Evolutionary conservation across 116 monocot genomes (phyloP), one percentile per base, ranked within the genome.

Genomic region (Trichopus zeylanicus): DNA sequence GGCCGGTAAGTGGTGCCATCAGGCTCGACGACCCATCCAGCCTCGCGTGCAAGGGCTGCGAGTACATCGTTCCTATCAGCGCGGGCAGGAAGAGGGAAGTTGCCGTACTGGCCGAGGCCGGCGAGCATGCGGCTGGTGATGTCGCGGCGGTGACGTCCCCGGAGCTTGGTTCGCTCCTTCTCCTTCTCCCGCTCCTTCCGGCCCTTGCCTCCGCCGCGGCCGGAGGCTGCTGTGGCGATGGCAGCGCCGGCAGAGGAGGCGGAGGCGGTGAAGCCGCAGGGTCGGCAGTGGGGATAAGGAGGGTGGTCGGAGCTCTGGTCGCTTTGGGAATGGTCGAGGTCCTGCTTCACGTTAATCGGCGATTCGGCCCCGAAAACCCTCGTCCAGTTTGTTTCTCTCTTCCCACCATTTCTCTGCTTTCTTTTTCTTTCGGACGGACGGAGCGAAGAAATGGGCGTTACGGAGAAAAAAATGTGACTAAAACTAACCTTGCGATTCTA

Each of bases 61-160:
- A 98, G 81, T 29, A 98, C 97, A 66, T 98, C 97, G 73, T 98
- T 98, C 87, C 91, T 98, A 77, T 98, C 97, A 10, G 97, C 97
- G 28, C 97, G 78, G 6, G 87, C 91, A 4, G 87, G 91, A 27
- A 98, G 80, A 5, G 75, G 84, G 74, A 87, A 98, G 66, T 91
- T 98, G 21, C 91, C 91, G 60, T 87, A 75, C 75, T 91, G 91
- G 6, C 97, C 76, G 22, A 98, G 85, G 1, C 97, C 97, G 7
- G 97, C 74, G 3, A 98, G 91, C 82, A 98, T 98, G 42, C 91
- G 81, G 69, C 87, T 82, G 7, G 97, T 98, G 73, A 98, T 98
- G 54, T 91, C 87, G 28, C 97, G 66, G 13, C 91, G 77, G 73
- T 98, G 97, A 57, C 97, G 68, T 76, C 87, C 92, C 59, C 92